A percentile compares a stretch with the other conserved stretches of the same genome.
Evolutionary conservation across 176 grass and related monocot genomes (phyloP).

Genomic region (Oryza glaberrima): DNA sequence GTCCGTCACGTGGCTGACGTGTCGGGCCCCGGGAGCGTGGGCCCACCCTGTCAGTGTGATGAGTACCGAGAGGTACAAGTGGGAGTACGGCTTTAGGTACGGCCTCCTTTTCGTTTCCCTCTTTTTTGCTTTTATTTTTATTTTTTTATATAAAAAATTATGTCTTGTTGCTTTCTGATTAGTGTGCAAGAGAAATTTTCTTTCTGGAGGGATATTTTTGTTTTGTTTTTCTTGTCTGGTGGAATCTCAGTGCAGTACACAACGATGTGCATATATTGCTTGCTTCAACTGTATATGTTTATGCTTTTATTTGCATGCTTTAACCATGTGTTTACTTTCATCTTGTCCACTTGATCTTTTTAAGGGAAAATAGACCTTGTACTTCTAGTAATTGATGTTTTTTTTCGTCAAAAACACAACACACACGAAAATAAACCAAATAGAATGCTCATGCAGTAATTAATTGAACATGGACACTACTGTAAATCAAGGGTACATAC

Average conservation of each 20-base stretch:
- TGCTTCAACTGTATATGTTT: neutral
- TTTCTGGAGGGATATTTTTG: neutral
- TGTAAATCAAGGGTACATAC: neutral
- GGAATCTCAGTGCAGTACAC: constrained; percentile 21
- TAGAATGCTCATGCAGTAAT: too few species aligned
- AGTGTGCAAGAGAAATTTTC: neutral
- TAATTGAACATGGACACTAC: too few species aligned
- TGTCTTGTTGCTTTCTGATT: neutral
- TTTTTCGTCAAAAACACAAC: too few species aligned
- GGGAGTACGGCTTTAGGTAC: constrained; percentile 66
- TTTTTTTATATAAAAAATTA: neutral
- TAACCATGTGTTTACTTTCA: neutral
- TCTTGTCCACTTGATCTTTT: neutral
- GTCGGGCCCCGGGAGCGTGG: neutral
- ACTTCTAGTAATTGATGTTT: too few species aligned
- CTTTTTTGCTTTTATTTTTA: neutral
- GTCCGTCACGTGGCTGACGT: neutral
- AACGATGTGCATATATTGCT: neutral
- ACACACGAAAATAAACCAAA: too few species aligned
- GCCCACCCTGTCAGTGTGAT: neutral
- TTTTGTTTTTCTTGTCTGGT: neutral
- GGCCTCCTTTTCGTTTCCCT: constrained; percentile 26
- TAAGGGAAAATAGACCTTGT: neutral
- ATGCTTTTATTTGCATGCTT: neutral
- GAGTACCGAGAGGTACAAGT: constrained; percentile 46